Percentiles rank a stretch among this genome's conserved stretches.
phyloP scores from a whole-genome alignment of 441 rosid species.

The Populus hybrid region DNA sequence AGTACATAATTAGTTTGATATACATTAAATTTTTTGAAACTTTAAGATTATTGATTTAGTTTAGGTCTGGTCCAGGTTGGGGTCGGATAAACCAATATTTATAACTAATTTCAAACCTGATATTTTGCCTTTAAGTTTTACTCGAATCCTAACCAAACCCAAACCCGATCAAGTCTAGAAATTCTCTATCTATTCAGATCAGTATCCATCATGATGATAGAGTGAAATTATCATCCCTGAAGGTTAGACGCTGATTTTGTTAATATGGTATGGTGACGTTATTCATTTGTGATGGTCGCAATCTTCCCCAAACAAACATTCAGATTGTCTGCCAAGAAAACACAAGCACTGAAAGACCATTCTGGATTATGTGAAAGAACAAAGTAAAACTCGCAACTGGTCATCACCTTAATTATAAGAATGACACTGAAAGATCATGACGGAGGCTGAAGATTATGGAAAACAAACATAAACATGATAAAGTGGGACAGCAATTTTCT shows the following conservation, averaged over 20 bases:
- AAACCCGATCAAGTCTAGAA: too few species aligned
- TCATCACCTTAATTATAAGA: neutral
- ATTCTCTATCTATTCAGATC: too few species aligned
- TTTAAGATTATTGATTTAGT: too few species aligned
- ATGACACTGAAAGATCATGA: neutral
- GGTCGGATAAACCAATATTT: too few species aligned
- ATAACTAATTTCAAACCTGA: too few species aligned
- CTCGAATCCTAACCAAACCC: too few species aligned
- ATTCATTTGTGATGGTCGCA: neutral
- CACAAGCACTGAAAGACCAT: neutral
- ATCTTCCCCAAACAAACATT: neutral
- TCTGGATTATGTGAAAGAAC: neutral
- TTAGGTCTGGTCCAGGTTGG: accelerated
- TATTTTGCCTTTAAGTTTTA: too few species aligned
- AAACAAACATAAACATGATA: neutral
- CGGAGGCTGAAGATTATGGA: neutral
- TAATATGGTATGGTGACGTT: neutral
- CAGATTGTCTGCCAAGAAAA: neutral
- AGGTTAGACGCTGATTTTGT: neutral
- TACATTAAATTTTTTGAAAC: too few species aligned
- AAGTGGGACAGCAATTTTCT: neutral
- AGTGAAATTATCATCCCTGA: neutral
- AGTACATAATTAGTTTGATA: too few species aligned
- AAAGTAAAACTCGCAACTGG: neutral
- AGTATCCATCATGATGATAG: neutral